Evolutionary conservation across 176 grass and related monocot species (phyloP), one percentile per base, ranked within the genome.

Genomic region (Saccharum spontaneum): DNA sequence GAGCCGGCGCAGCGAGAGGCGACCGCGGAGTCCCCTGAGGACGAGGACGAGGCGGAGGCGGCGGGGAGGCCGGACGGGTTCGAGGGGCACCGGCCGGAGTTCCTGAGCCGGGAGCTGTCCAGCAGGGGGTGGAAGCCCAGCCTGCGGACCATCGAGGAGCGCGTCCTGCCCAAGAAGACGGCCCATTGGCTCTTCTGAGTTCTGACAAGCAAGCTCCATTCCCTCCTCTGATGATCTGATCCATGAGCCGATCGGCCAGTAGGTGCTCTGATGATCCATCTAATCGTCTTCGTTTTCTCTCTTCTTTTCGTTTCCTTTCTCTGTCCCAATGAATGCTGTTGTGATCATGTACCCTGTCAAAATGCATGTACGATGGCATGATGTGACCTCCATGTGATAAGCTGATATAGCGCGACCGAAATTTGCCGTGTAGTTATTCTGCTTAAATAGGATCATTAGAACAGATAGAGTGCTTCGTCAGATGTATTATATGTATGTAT

Each of bases 51-150:
- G 33, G 71, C 45, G 46, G 7, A 40, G 39, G 46, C 44, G 40
- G 62, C 75, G 54, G 33, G 62, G 70, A 39, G 11, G 77, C 76
- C 15, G 77, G 79, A 60, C 28, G 84, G 85, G 44, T 91, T 90
- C 75, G 91, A 90, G 73, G 88, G 89, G 67, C 69, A 86, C 38
- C 77, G 45, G 57, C 86, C 89, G 33, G 97, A 94, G 81, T 87
- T 90, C 75, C 12, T 99, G 77, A 94, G 89, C 85, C 44, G 93
- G 85, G 89, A 99, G 85, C 69, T 94, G 67, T 98, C 96, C 10
- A 79, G 77, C 83, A 90, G 83, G 75, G 93, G 91, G 17, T 98
- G 96, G 96, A 95, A 95, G 79, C 96, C 96, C n/a, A 94, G 83
- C 87, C 76, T 98, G 16, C 69, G 79, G 17, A 98, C 96, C 38